Evolutionary conservation across 176 grass and related monocot genomes (phyloP).

Genomic region (Melocanna baccifera): DNA sequence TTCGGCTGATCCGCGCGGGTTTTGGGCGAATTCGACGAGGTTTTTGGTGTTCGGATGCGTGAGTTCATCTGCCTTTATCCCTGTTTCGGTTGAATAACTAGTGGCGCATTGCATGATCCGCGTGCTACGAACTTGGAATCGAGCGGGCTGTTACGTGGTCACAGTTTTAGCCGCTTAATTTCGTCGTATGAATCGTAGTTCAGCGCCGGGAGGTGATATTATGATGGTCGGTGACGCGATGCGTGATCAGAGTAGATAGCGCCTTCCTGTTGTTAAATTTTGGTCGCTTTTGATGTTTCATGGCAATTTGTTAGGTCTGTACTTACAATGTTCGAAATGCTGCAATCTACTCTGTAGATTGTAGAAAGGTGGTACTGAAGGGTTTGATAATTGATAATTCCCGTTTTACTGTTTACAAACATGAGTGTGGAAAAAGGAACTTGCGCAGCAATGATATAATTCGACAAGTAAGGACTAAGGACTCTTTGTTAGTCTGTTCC

Average conservation of each 20-base stretch:
- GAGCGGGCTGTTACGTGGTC: not conserved
- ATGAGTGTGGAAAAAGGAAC: not conserved
- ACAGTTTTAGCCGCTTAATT: not conserved
- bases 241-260: not conserved
- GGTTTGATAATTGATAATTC: not conserved
- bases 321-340: not conserved
- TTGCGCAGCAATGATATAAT: not conserved
- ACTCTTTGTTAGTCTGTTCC: not conserved
- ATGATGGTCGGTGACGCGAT: not conserved
- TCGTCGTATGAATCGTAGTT: not conserved
- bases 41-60: not conserved
- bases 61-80: not conserved
- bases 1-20: constrained; percentile 25
- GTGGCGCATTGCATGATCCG: constrained; percentile 27
- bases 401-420: not conserved
- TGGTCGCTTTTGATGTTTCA: not conserved
- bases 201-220: not conserved
- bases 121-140: not conserved
- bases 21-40: constrained; percentile 4
- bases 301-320: not conserved
- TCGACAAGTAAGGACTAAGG: not conserved
- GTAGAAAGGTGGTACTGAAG: not conserved
- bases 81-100: not conserved
- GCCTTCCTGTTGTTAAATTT: not conserved
- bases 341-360: not conserved